These are phyloP conservation scores for Eimeria maxima DNA, from an alignment of 169 alveolate genomes.

Conservation along the genomic window DNA sequence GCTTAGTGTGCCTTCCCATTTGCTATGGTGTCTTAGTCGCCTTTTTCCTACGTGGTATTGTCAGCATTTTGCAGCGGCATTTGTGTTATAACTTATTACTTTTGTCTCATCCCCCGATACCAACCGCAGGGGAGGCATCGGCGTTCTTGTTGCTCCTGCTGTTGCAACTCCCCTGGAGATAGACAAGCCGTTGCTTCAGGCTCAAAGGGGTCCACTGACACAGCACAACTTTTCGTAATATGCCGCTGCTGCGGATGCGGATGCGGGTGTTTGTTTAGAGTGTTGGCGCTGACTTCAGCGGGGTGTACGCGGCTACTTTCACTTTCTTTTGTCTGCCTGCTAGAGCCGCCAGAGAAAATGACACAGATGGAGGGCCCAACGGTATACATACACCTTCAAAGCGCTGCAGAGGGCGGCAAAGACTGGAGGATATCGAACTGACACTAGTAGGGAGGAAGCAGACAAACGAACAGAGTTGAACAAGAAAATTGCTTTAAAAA, in stretches of 20 bases:
- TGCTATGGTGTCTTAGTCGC: too few relatives aligned
- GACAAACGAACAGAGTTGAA: not conserved
- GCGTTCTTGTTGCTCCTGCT: constrained; percentile 8
- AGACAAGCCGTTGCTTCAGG: constrained; percentile 28
- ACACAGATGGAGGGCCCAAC: not conserved
- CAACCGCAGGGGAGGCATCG: constrained; percentile 22
- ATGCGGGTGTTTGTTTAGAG: constrained; percentile 25
- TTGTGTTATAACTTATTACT: not conserved
- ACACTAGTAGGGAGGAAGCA: not conserved
- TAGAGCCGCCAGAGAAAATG: not conserved
- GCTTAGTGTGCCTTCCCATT: not conserved
- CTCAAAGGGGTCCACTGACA: constrained; percentile 22
- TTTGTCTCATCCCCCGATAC: not conserved
- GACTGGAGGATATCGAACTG: too few relatives aligned
- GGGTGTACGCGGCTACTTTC: not conserved
- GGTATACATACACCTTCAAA: not conserved
- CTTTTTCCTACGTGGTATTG: not conserved
- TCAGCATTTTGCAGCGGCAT: not conserved
- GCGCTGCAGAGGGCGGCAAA: not conserved
- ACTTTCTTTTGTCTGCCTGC: constrained; percentile 8
- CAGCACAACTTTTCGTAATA: constrained; percentile 7
- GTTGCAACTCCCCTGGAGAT: not conserved
- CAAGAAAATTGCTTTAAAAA: too few relatives aligned
- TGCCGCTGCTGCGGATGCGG: constrained; percentile 61
- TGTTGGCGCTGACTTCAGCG: constrained; percentile 7